Evolutionary conservation across 495 filamentous ascomycete genomes (phyloP), one percentile per base, ranked within the genome.

Genomic region (Podospora anserina): DNA sequence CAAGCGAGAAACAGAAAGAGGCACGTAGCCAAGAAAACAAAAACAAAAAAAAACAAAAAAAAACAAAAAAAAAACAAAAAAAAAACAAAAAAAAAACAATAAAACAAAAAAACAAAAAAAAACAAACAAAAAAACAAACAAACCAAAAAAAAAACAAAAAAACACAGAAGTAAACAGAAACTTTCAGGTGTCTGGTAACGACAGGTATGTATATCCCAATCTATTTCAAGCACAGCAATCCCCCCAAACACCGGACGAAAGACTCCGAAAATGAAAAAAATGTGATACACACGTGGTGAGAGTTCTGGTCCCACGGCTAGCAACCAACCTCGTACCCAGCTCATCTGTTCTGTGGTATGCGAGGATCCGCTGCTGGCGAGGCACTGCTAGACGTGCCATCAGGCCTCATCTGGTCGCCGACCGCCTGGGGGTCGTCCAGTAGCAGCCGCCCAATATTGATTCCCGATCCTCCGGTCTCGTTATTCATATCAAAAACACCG

Each of bases 361-460:
- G 59, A 28, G 59, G 59, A 4, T 30, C 59, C 13, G 59, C 59
- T 26, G 59, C 59, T 63, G 60, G 49, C 68, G 39, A 62, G 63
- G 39, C 59, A 26, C 59, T 30, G 18, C 26, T 61, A 4, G 59
- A 61, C 23, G 59, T 23, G 4, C 59, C 28, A 63, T 63, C 61
- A 39, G 30, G 18, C 54, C 19, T 56, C 54, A 64, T 63, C 20
- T 63, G 62, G 16, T 61, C 59, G 16, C 57, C 26, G 1, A 18
- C 13, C 9, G 44, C 4, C 13, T 66, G 30, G 0, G 77, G 70
- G 67, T 85, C 83, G 62, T 84, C 82, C 0, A 85, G 77, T 9
- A 86, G 72, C 23, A 85, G 78, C 3, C 83, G 79, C 13, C 77
- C 80, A 65, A 85, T 81, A 67, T 83, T 82, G 82, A 85, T 84